These are phyloP conservation scores for Boletus coccyginus DNA, from an alignment of 768 basidiomycete genomes.

Conservation along the genomic window DNA sequence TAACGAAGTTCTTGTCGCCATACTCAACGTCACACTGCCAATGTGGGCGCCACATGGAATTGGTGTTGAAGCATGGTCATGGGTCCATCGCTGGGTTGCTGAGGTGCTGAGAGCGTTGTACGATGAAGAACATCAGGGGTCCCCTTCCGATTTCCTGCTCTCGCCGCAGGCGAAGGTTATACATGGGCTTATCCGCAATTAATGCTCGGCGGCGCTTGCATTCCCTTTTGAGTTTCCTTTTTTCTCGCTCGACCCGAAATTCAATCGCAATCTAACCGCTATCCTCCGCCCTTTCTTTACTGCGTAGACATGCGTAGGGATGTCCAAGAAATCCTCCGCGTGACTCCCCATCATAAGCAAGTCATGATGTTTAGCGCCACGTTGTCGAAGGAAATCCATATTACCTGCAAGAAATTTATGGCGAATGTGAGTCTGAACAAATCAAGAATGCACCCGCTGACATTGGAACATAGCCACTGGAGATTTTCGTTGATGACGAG, in stretches of 20 bases:
- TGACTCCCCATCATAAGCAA: constrained; percentile 99
- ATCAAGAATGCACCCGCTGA: neutral
- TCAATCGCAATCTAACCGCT: constrained; percentile 62
- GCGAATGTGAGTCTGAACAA: constrained; percentile 68
- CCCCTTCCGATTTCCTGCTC: too few species aligned
- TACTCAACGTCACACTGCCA: too few species aligned
- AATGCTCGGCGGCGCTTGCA: too few species aligned
- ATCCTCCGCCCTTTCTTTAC: constrained; percentile 50
- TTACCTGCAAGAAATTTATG: constrained; percentile 99
- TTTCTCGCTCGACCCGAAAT: constrained; percentile 44
- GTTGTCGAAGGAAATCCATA: constrained; percentile 92
- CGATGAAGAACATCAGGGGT: too few species aligned
- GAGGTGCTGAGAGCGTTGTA: too few species aligned
- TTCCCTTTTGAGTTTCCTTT: too few species aligned
- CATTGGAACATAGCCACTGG: constrained; percentile 70
- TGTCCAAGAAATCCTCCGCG: constrained; percentile 99
- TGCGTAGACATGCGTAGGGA: constrained; percentile 98
- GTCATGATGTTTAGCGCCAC: constrained; percentile 99
- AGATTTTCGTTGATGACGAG: constrained; percentile 99
- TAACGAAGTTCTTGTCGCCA: too few species aligned
- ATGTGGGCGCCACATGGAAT: too few species aligned
- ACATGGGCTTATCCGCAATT: too few species aligned
- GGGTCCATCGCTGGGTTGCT: too few species aligned
- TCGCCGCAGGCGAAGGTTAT: too few species aligned
- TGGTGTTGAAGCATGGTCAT: too few species aligned